phyloP scores from a whole-genome alignment of 2,329 filamentous ascomycete genomes.

The Dothistroma septosporum region DNA sequence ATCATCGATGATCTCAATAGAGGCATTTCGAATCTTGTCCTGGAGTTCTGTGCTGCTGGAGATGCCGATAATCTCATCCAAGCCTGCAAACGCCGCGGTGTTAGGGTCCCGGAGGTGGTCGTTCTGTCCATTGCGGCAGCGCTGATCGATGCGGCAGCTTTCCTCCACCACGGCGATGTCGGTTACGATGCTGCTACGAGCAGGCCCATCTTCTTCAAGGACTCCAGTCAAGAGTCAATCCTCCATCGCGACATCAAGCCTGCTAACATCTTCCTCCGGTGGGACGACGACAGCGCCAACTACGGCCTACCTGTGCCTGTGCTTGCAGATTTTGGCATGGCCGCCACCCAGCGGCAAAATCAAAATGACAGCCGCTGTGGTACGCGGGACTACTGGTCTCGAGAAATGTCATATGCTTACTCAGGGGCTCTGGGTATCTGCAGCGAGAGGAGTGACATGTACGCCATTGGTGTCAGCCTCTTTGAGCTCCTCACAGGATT shows the following conservation, averaged over 20 bases:
- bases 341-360: background rate
- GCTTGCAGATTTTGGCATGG: slow-evolving; percentile 26
- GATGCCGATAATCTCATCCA: slow-evolving; percentile 20
- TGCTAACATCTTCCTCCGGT: slow-evolving; percentile 25
- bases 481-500: slow-evolving; percentile 16
- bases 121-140: slow-evolving; percentile 24
- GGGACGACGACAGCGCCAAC: background rate
- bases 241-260: slow-evolving; percentile 28
- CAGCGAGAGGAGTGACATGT: slow-evolving; percentile 25
- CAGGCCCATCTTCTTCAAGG: background rate
- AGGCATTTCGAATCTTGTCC: slow-evolving; percentile 13
- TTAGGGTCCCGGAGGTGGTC: slow-evolving; percentile 17
- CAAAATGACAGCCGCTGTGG: slow-evolving; percentile 10
- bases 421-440: slow-evolving; percentile 11
- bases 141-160: slow-evolving; percentile 27
- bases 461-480: slow-evolving; percentile 24
- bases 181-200: slow-evolving; percentile 4
- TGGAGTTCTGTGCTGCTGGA: slow-evolving; percentile 24
- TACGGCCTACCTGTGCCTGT: slow-evolving; percentile 23
- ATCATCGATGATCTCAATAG: background rate
- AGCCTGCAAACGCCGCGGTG: background rate
- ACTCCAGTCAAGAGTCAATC: slow-evolving; percentile 4
- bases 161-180: slow-evolving; percentile 25
- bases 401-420: slow-evolving; percentile 3
- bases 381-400: slow-evolving; percentile 15